Evolutionary conservation across 2,329 filamentous ascomycete species (phyloP).

Genomic region (Celoporthe dispersa): DNA sequence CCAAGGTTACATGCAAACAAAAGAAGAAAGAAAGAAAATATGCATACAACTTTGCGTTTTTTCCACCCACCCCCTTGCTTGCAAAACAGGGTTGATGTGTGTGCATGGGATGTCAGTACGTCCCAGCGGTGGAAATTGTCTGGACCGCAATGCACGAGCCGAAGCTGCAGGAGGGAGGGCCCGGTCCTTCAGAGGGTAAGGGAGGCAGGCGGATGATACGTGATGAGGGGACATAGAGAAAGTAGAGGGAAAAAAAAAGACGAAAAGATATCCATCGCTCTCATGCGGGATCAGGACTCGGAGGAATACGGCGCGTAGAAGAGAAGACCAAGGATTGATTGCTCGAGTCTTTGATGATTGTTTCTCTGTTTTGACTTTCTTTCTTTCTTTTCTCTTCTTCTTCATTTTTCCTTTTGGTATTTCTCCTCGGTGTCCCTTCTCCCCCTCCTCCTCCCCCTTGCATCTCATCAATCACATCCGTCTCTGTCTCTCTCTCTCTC

Average conservation of each 20-base stretch:
- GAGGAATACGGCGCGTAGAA: conserved; percentile 10
- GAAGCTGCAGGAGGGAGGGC: conserved; percentile 15
- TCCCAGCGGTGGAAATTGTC: conserved; percentile 12
- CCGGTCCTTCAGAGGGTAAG: conserved; percentile 12
- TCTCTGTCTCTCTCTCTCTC: too few species aligned
- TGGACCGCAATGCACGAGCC: conserved; percentile 22
- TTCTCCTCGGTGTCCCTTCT: background rate
- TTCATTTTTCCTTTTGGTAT: conserved; percentile 1
- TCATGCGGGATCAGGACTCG: background rate
- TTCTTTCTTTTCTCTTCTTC: background rate
- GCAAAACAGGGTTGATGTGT: conserved; percentile 9
- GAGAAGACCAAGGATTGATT: background rate
- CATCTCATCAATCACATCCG: background rate
- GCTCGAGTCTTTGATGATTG: background rate
- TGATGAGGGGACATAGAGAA: conserved; percentile 5
- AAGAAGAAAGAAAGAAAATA: background rate
- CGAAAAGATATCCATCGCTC: background rate
- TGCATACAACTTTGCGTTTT: background rate
- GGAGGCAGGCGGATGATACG: conserved; percentile 21
- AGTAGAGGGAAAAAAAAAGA: background rate
- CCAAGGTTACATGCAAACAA: background rate
- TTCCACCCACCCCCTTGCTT: background rate
- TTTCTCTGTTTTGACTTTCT: background rate
- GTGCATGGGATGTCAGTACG: conserved; percentile 15
- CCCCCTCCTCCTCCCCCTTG: background rate